Percentiles rank a stretch among this genome's conserved stretches.
phyloP scores from a whole-genome alignment of 352 stramenopile species.

The Peronosclerospora sorghi region DNA sequence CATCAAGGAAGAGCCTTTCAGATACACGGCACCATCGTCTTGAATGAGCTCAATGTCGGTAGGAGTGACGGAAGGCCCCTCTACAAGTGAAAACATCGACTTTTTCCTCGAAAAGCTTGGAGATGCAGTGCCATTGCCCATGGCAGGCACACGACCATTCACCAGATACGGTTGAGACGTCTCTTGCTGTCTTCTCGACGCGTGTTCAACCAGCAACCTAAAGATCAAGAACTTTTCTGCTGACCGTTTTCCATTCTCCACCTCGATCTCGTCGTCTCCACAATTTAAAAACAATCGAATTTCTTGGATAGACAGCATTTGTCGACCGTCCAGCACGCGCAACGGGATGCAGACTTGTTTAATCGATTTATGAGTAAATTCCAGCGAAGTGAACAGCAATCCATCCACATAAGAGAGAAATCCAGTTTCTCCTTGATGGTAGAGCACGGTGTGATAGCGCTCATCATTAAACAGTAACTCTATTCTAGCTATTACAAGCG shows the following conservation, averaged over 20 bases:
- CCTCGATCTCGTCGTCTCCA: conserved; percentile 1
- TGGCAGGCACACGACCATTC: conserved; percentile 61
- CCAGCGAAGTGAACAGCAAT: conserved; percentile 33
- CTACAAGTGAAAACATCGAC: conserved; percentile 55
- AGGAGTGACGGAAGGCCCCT: conserved; percentile 16
- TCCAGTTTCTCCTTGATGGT: conserved; percentile 23
- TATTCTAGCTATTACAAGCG: conserved; percentile 46
- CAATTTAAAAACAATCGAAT: conserved; percentile 42
- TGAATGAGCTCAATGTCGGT: conserved; percentile 24
- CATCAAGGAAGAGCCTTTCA: conserved; percentile 40
- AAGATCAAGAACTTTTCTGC: conserved; percentile 46
- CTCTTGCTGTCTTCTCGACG: conserved; percentile 21
- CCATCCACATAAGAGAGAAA: conserved; percentile 14
- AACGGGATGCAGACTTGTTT: conserved; percentile 37
- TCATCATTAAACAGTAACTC: conserved; percentile 70
- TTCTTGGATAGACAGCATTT: conserved; percentile 51
- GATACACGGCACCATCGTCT: conserved; percentile 31
- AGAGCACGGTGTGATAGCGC: conserved; percentile 52
- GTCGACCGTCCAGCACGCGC: conserved; percentile 39
- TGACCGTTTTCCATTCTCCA: neutral
- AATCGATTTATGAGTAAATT: conserved; percentile 29
- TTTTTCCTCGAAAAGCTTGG: conserved; percentile 74
- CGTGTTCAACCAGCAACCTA: conserved; percentile 38
- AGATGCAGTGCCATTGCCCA: conserved; percentile 73
- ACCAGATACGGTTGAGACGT: conserved; percentile 35